Evolutionary conservation across 225 moss, liverwort and hornwort species (phyloP).

Genomic region (Pseudoscleropodium purum): DNA sequence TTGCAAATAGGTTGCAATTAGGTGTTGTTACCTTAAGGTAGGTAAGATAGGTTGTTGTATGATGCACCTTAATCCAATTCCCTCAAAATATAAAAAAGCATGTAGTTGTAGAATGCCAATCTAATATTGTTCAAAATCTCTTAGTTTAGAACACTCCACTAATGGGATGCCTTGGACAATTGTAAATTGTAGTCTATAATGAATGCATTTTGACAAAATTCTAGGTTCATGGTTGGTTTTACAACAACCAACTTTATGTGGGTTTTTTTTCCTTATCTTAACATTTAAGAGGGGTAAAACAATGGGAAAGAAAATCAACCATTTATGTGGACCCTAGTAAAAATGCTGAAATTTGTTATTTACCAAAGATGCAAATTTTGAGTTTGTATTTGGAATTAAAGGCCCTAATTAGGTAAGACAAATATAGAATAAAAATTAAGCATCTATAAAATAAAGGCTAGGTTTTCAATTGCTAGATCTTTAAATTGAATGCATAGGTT

Average conservation of each 20-base stretch:
- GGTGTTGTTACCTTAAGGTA: background rate
- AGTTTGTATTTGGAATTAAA: background rate
- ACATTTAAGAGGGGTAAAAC: background rate
- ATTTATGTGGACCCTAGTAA: fast-evolving
- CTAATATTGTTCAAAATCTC: background rate
- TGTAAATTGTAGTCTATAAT: fast-evolving
- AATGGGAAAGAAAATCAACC: fast-evolving
- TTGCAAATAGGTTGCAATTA: background rate
- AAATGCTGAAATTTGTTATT: background rate
- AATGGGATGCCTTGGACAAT: background rate
- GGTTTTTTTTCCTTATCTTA: background rate
- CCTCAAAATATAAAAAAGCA: background rate
- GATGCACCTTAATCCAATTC: fast-evolving
- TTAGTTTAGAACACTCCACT: background rate
- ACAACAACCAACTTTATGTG: background rate
- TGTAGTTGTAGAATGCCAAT: background rate
- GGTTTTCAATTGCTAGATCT: background rate
- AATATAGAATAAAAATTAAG: background rate
- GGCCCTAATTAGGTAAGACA: fast-evolving
- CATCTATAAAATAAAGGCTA: background rate
- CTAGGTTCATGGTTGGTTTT: fast-evolving
- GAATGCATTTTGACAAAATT: background rate
- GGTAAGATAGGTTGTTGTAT: too few relatives aligned
- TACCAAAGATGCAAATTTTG: background rate
- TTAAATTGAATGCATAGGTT: fast-evolving